Evolutionary conservation across 805 yeast genomes (phyloP).

Genomic region (Kodamaea sagamina): DNA sequence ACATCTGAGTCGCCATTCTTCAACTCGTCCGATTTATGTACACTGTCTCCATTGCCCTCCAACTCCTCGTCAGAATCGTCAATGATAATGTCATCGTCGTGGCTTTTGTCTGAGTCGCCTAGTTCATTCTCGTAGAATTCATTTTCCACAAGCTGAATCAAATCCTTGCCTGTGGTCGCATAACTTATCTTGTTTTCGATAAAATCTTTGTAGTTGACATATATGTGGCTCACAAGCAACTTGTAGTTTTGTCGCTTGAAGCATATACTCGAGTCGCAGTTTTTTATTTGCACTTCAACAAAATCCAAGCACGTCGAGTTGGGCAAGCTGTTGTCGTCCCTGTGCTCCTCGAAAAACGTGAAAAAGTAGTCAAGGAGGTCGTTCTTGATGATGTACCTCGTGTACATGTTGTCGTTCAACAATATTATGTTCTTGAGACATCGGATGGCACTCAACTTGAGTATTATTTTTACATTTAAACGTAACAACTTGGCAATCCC

Average conservation of each 20-base stretch:
- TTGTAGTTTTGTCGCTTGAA: conserved; percentile 27
- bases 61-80: conserved; percentile 11
- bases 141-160: conserved; percentile 28
- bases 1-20: background rate
- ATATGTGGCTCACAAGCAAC: conserved; percentile 31
- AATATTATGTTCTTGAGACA: conserved; percentile 64
- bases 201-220: conserved; percentile 30
- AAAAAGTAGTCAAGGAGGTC: conserved; percentile 54
- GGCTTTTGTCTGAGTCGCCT: conserved; percentile 9
- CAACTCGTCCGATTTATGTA: conserved; percentile 1
- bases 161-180: conserved; percentile 32
- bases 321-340: conserved; percentile 58
- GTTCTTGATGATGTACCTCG: conserved; percentile 55
- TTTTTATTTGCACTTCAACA: conserved; percentile 44
- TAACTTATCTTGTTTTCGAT: conserved; percentile 25
- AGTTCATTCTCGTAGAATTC: conserved; percentile 14
- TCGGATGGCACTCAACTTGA: conserved; percentile 68
- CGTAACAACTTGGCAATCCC: conserved; percentile 56
- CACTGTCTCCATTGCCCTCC: conserved; percentile 3
- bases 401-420: conserved; percentile 63
- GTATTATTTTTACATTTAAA: conserved; percentile 45
- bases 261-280: conserved; percentile 22
- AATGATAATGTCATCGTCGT: conserved; percentile 8
- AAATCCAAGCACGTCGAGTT: conserved; percentile 78
- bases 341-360: conserved; percentile 48